A percentile compares a stretch with the other conserved stretches of the same genome.
These are phyloP conservation scores for Macrocybe sp. DNA, from an alignment of 1,284 basidiomycete species.

Conservation along the genomic window DNA sequence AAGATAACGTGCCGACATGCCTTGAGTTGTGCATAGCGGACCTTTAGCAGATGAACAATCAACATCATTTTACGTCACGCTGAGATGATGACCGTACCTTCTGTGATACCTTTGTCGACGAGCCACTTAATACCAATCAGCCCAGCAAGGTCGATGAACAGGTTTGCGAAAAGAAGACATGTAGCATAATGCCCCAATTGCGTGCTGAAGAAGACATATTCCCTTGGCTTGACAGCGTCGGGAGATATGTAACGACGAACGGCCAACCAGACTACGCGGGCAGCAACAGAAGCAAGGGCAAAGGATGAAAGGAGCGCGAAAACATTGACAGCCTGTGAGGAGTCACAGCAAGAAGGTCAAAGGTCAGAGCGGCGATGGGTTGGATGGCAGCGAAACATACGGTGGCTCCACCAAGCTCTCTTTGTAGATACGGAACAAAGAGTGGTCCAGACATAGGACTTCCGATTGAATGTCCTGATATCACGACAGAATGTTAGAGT, in stretches of 20 bases:
- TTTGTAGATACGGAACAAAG: slow-evolving; percentile 25
- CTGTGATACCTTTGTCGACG: slow-evolving; percentile 34
- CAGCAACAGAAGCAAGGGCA: slow-evolving; percentile 42
- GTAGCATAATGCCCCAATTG: slow-evolving; percentile 63
- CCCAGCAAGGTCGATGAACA: slow-evolving; percentile 47
- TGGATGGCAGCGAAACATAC: slow-evolving; percentile 29
- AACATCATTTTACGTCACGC: slow-evolving; percentile 19
- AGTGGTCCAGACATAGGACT: slow-evolving; percentile 10
- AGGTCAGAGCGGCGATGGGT: neutral
- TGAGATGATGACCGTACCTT: slow-evolving; percentile 35
- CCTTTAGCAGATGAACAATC: slow-evolving; percentile 17
- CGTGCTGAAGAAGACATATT: slow-evolving; percentile 62
- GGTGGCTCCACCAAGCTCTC: slow-evolving; percentile 35
- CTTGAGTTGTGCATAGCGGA: slow-evolving; percentile 51
- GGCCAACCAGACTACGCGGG: slow-evolving; percentile 40
- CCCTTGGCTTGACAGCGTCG: slow-evolving; percentile 24
- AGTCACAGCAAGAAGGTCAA: neutral
- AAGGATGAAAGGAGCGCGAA: slow-evolving; percentile 50
- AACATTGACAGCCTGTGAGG: slow-evolving; percentile 41
- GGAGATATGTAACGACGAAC: slow-evolving; percentile 23
- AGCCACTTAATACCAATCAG: slow-evolving; percentile 48
- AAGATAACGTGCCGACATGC: slow-evolving; percentile 24
- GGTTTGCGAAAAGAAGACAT: slow-evolving; percentile 56
- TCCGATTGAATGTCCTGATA: neutral
- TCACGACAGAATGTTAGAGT: slow-evolving; percentile 4